Conservation (phyloP, 208 protist genomes). For the Leptomonas pyrrhocoris region DNA sequence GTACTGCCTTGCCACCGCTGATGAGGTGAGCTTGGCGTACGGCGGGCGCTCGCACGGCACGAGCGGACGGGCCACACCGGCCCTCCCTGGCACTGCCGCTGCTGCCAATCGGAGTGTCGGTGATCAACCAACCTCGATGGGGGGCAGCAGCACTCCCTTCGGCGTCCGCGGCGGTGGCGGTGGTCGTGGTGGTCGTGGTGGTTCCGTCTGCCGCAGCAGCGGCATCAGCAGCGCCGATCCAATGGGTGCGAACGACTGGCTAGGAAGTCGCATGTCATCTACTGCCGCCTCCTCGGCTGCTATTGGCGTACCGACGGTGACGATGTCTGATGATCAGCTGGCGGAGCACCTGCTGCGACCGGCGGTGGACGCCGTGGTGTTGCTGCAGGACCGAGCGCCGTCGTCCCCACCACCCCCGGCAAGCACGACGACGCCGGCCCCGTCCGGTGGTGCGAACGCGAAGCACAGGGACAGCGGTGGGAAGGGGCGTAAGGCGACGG, state of each 20-base stretch:
- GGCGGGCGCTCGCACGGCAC: slow-evolving; percentile 24
- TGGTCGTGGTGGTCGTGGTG: not conserved
- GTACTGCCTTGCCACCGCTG: slow-evolving; percentile 61
- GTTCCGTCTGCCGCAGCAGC: slow-evolving; percentile 9
- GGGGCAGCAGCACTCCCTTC: slow-evolving; percentile 28
- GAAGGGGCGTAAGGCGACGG: not conserved
- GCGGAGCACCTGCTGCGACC: slow-evolving; percentile 49
- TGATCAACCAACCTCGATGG: slow-evolving; percentile 2
- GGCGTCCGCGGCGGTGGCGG: slow-evolving; percentile 7
- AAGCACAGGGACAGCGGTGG: not conserved
- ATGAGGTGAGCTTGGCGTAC: slow-evolving; percentile 25
- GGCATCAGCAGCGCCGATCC: slow-evolving; percentile 32
- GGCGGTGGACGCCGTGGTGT: slow-evolving; percentile 39
- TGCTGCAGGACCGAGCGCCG: slow-evolving; percentile 19
- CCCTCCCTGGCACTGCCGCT: slow-evolving; percentile 6
- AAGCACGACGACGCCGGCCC: not conserved
- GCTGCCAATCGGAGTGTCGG: not conserved
- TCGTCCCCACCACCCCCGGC: not conserved
- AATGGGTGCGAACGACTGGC: slow-evolving; percentile 29
- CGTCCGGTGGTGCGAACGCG: not conserved
- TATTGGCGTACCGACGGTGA: slow-evolving; percentile 3
- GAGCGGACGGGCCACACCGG: slow-evolving; percentile 28
- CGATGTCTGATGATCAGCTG: slow-evolving; percentile 39
- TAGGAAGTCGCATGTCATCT: slow-evolving; percentile 44
- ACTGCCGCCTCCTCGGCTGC: slow-evolving; percentile 9